Percentiles rank a stretch among this genome's conserved stretches.
phyloP scores from a whole-genome alignment of 2,329 filamentous ascomycete genomes.

The Exophiala sp. region DNA sequence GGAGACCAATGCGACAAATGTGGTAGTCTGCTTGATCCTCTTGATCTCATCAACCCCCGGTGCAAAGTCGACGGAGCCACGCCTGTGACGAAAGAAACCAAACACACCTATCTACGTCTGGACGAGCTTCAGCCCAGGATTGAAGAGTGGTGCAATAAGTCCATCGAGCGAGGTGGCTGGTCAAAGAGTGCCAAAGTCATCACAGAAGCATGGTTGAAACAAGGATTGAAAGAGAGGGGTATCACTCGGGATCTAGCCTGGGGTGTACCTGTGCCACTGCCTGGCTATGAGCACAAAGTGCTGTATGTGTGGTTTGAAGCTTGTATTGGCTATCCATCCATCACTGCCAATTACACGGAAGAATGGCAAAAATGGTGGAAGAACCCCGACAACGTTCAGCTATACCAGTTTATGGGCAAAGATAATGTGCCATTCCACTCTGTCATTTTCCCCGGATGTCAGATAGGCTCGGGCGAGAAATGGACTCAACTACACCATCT shows the following conservation, averaged over 20 bases:
- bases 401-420: constrained; percentile 96
- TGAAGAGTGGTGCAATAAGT: constrained; percentile 68
- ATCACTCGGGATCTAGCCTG: constrained; percentile 92
- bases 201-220: constrained; percentile 50
- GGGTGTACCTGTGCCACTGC: constrained; percentile 61
- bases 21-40: constrained; percentile 63
- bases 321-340: constrained; percentile 91
- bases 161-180: constrained; percentile 61
- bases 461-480: constrained; percentile 74
- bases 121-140: constrained; percentile 75
- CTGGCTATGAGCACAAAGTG: constrained; percentile 67
- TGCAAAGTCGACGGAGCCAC: constrained; percentile 87
- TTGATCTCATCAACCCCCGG: constrained; percentile 73
- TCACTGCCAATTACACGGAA: constrained; percentile 81
- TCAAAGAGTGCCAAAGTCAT: constrained; percentile 42
- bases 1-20: constrained; percentile 73
- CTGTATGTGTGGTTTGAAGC: constrained; percentile 93
- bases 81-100: constrained; percentile 73
- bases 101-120: constrained; percentile 82
- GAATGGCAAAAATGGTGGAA: constrained; percentile 95
- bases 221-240: constrained; percentile 77
- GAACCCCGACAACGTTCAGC: constrained; percentile 75
- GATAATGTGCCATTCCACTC: constrained; percentile 84
- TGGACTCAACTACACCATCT: constrained; percentile 89
- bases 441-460: constrained; percentile 82